Conservation (phyloP, 345 rosid genomes). For the Eutrema yunnanense region DNA sequence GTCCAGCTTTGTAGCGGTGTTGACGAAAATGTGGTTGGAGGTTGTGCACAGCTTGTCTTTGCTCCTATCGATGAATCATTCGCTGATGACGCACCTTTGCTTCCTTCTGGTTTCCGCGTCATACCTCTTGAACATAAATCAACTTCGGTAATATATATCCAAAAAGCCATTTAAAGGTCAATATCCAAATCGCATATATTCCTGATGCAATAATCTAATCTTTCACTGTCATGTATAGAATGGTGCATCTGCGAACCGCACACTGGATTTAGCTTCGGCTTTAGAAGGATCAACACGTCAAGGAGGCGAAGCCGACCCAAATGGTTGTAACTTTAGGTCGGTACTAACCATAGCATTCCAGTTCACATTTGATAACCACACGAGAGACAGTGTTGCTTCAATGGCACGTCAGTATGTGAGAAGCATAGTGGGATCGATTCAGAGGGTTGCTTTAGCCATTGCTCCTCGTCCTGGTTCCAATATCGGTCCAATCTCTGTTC, state of each 20-base stretch:
- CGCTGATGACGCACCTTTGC: slow-evolving; percentile 92
- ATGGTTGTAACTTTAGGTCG: slow-evolving; percentile 60
- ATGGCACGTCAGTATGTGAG: slow-evolving; percentile 97
- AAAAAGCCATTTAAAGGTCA: background rate
- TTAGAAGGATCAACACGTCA: slow-evolving; percentile 66
- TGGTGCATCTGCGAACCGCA: slow-evolving; percentile 56
- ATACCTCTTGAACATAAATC: slow-evolving; percentile 83
- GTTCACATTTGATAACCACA: slow-evolving; percentile 74
- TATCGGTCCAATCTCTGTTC: slow-evolving; percentile 49
- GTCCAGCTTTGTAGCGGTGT: slow-evolving; percentile 79
- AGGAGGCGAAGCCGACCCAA: slow-evolving; percentile 47
- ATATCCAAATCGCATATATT: background rate
- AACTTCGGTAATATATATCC: slow-evolving; percentile 34
- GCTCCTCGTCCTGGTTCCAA: slow-evolving; percentile 52
- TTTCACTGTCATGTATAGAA: slow-evolving; percentile 38
- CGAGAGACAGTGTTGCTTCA: slow-evolving; percentile 78
- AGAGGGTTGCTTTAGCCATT: slow-evolving; percentile 96
- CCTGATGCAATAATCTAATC: background rate
- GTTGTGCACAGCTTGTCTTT: slow-evolving; percentile 95
- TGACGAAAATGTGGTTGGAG: slow-evolving; percentile 84
- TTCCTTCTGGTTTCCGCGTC: slow-evolving; percentile 92
- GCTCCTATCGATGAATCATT: slow-evolving; percentile 95
- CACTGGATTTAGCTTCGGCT: slow-evolving; percentile 86
- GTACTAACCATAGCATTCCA: slow-evolving; percentile 95
- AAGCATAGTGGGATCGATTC: slow-evolving; percentile 84